Percentiles rank a stretch among this genome's conserved stretches.
phyloP scores from a whole-genome alignment of 306 rosid genomes.

The Dalbergia oliveri region DNA sequence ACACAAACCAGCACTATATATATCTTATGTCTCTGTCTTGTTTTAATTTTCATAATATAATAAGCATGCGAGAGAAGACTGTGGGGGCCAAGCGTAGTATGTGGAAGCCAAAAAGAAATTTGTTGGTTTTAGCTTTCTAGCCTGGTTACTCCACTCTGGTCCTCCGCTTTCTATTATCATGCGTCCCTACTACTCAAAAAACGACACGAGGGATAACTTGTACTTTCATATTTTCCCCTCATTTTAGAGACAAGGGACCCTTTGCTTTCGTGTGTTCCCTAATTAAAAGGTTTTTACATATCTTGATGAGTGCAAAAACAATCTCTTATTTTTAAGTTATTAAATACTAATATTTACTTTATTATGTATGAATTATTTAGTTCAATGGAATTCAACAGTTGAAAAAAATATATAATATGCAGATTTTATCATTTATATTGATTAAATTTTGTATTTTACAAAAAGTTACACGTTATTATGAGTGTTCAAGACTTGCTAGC shows the following conservation, averaged over 20 bases:
- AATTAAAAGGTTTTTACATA: neutral
- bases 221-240: neutral
- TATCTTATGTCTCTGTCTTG: neutral
- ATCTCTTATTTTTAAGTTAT: neutral
- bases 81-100: conserved; percentile 46
- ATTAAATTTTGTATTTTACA: too few relatives aligned
- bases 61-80: conserved; percentile 48
- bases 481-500: too few relatives aligned
- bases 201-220: conserved; percentile 35
- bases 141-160: conserved; percentile 68
- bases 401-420: too few relatives aligned
- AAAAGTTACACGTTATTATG: too few relatives aligned
- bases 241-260: conserved; percentile 38
- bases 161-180: conserved; percentile 50
- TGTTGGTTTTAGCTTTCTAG: conserved; percentile 57
- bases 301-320: neutral
- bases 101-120: conserved; percentile 52
- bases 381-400: too few relatives aligned
- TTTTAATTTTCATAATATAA: conserved; percentile 2
- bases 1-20: conserved; percentile 48
- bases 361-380: neutral
- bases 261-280: neutral
- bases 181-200: conserved; percentile 31
- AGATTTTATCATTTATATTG: too few relatives aligned
- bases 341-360: neutral